Conservation (phyloP, 305 asterid genomes). For the Fraxinus floribunda region DNA sequence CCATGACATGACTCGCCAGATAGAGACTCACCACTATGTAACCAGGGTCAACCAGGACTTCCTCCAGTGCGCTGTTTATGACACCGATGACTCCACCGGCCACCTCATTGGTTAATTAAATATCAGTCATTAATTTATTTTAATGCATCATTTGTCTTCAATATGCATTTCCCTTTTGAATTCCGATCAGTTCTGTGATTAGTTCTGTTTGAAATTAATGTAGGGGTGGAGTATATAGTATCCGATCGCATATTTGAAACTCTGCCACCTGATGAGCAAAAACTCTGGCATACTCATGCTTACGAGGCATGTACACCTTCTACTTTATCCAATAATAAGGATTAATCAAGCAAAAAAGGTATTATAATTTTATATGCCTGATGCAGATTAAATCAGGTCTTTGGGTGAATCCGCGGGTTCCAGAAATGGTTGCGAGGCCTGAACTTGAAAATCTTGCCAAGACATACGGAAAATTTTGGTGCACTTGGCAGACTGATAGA, state of each 20-base stretch:
- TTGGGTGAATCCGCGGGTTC: slow-evolving; percentile 67
- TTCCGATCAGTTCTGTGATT: neutral
- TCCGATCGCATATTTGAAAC: slow-evolving; percentile 55
- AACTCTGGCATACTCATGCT: slow-evolving; percentile 87
- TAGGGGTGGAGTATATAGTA: slow-evolving; percentile 80
- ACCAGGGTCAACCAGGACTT: slow-evolving; percentile 66
- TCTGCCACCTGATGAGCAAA: slow-evolving; percentile 71
- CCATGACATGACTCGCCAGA: slow-evolving; percentile 77
- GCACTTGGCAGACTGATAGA: slow-evolving; percentile 87
- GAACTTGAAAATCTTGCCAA: slow-evolving; percentile 52
- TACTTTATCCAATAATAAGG: neutral
- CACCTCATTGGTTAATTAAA: slow-evolving; percentile 65
- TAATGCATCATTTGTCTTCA: neutral
- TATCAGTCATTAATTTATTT: neutral
- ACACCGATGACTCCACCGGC: slow-evolving; percentile 53
- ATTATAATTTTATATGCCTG: neutral
- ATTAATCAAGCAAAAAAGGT: neutral
- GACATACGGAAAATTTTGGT: slow-evolving; percentile 79
- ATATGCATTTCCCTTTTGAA: neutral
- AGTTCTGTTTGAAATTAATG: neutral
- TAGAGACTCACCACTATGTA: slow-evolving; percentile 67
- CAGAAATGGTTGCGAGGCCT: slow-evolving; percentile 56
- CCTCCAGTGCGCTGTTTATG: slow-evolving; percentile 80
- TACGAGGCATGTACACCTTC: slow-evolving; percentile 49
- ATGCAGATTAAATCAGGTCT: slow-evolving; percentile 61